Conservation (phyloP, 129 eudicot species). For the Cynara cardunculus region DNA sequence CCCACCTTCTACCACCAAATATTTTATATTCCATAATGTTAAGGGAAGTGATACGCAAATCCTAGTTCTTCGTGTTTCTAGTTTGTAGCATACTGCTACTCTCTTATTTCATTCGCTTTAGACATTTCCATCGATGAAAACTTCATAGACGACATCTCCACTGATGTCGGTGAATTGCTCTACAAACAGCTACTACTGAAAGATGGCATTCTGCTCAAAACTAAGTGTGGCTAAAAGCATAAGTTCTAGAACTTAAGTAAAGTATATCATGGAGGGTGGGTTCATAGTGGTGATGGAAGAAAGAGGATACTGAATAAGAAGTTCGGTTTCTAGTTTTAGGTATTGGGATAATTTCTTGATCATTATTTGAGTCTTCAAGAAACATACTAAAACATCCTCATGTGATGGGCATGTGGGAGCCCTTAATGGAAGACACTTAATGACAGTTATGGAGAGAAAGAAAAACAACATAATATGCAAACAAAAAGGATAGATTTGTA, state of each 20-base stretch:
- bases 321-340: neutral
- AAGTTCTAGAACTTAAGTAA: neutral
- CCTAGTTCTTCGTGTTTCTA: neutral
- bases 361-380: neutral
- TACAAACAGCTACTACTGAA: neutral
- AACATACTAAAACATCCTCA: neutral
- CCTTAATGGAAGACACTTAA: too few species aligned
- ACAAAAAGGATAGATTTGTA: too few species aligned
- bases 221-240: neutral
- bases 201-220: neutral
- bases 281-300: neutral
- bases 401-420: too few species aligned
- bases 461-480: too few species aligned
- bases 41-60: neutral
- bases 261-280: neutral
- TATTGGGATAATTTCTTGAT: neutral
- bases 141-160: neutral
- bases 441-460: too few species aligned
- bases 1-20: neutral
- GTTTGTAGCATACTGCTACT: neutral
- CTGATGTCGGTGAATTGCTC: neutral
- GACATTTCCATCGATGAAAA: neutral
- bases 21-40: neutral
- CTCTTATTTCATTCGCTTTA: too few species aligned
- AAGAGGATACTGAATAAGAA: neutral